These are phyloP conservation scores for Plasmopara viticola DNA, from an alignment of 352 stramenopile species.

Conservation along the genomic window DNA sequence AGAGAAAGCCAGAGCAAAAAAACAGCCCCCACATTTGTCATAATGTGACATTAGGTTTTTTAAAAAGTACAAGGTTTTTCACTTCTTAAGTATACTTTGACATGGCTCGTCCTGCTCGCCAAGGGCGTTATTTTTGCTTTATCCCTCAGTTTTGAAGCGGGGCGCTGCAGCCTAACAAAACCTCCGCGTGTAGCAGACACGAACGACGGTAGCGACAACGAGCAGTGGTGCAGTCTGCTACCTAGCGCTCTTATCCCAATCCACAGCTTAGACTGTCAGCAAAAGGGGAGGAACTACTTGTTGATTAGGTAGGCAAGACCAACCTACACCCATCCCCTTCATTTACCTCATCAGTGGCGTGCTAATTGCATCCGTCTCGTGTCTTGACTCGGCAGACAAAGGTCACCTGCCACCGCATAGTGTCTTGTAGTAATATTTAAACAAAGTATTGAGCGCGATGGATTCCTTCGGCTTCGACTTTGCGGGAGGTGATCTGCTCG, in stretches of 20 bases:
- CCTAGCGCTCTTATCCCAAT: conserved; percentile 3
- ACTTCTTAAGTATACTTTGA: conserved; percentile 23
- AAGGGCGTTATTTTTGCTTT: conserved; percentile 39
- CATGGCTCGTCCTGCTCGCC: conserved; percentile 8
- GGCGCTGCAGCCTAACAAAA: conserved; percentile 22
- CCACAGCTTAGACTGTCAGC: conserved; percentile 1
- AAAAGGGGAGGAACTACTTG: conserved; percentile 1
- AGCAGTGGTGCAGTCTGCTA: conserved; percentile 2
- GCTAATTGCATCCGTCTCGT: conserved; percentile 3
- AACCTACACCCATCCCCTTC: background rate
- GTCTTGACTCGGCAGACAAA: conserved; percentile 5
- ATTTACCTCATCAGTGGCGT: conserved; percentile 1
- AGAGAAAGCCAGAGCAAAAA: conserved; percentile 34
- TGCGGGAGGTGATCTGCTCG: conserved; percentile 58
- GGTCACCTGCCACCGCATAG: conserved; percentile 5
- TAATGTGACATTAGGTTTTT: conserved; percentile 20
- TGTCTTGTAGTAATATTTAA: conserved; percentile 34
- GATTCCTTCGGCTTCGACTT: conserved; percentile 86
- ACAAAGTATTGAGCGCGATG: conserved; percentile 26
- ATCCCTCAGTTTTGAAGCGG: conserved; percentile 34
- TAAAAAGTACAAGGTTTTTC: conserved; percentile 19
- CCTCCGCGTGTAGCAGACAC: conserved; percentile 8
- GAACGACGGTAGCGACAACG: conserved; percentile 13
- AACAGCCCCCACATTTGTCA: conserved; percentile 19
- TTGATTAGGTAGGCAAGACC: conserved; percentile 8